Base-by-base conservation (phyloP, 345 rosid species). In the Gossypium anomalum region DNA sequence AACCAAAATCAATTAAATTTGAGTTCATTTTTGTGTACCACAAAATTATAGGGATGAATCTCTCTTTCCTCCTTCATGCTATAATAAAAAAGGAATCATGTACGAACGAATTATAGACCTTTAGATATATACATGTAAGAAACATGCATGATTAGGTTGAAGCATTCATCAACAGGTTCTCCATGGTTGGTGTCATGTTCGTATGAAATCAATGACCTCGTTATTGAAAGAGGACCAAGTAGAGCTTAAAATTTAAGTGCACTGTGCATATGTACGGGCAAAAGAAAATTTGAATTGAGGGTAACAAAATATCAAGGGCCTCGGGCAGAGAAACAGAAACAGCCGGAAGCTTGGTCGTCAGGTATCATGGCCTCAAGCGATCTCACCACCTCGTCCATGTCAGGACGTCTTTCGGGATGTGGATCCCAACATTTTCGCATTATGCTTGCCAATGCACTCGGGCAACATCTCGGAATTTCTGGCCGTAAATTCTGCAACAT, bases 341-440 rank as follows among this genome's bases (percentile, higher is more conserved):
- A 91, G 13, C 90, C 89, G 13, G 70, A 74, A 59, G 85, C 76
- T 79, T 88, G 89, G 81, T 85, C 97, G 22, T 90, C 94, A 13
- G 97, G 89, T 73, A 89, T 91, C 94, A 91, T 91, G 75, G 85
- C 89, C 78, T 91, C 91, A 23, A 91, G 84, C 75, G 87, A 75
- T 68, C 68, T 86, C 82, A 87, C 97, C 17, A 89, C 94, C 73
- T 89, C 90, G 8, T 84, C 88, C 97, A 89, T 91, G 75, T 89
- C 92, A 44, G 90, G 97, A 17, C 97, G 91, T 78, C 68, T 91
- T 57, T 88, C 89, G 0, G 87, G 84, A 74, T 85, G 82, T 57
- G 83, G 87, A 75, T 91, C 94, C 97, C 97, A 91, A 73, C 97
- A 91, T 84, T 85, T 89, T 64, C 86, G 76, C 97, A 89, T 88